Evolutionary conservation across 2,329 filamentous ascomycete species (phyloP).

Genomic region (Trichoderma sp.): DNA sequence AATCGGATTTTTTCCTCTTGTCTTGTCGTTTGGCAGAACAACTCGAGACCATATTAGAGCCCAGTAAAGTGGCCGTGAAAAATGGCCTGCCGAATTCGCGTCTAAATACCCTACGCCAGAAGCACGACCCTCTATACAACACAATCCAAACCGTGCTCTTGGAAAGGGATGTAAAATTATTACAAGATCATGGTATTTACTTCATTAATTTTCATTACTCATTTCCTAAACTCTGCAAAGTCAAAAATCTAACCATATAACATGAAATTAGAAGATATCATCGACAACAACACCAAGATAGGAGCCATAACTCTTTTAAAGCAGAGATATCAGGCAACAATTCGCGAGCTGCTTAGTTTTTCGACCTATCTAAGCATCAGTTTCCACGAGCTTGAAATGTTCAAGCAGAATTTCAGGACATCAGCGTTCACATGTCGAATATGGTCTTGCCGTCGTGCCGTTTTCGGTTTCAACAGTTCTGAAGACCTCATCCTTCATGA

Average conservation of each 20-base stretch:
- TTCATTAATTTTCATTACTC: too few species aligned
- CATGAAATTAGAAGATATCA: not conserved
- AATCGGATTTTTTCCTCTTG: not conserved
- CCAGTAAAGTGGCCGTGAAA: not conserved
- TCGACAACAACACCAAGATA: not conserved
- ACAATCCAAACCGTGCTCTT: not conserved
- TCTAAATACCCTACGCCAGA: not conserved
- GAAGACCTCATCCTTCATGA: not conserved
- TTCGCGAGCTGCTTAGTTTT: not conserved
- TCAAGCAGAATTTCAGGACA: constrained; percentile 20
- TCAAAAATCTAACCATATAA: not conserved
- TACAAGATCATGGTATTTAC: not conserved
- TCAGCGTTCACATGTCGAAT: constrained; percentile 28
- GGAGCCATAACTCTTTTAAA: not conserved
- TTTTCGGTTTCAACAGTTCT: constrained; percentile 27
- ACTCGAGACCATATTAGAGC: not conserved
- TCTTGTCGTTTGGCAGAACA: not conserved
- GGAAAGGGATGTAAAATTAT: not conserved
- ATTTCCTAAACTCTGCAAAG: too few species aligned
- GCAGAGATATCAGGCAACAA: constrained; percentile 7
- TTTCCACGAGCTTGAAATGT: constrained; percentile 16
- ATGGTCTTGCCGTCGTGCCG: constrained; percentile 26
- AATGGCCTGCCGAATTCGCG: not conserved
- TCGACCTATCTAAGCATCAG: not conserved
- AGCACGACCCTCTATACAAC: not conserved